A percentile compares a stretch with the other conserved stretches of the same genome.
phyloP scores from a whole-genome alignment of 1,139 yeast species.

The Spencermartinsiella ligniputridi region DNA sequence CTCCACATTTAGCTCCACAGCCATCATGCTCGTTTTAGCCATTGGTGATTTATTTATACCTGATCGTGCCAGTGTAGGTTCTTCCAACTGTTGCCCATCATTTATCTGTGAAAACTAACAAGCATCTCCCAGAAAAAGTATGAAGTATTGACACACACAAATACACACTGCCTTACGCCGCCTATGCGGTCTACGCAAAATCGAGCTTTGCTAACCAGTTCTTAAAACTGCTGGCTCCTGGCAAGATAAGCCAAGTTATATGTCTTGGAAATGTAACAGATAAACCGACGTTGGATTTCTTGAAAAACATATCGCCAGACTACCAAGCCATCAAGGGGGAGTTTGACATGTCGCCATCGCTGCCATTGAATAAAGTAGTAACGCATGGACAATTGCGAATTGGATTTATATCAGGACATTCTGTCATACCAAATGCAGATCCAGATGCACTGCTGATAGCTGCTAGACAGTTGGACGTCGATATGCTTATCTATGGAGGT shows the following conservation, averaged over 20 bases:
- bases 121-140: conserved; percentile 41
- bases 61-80: conserved; percentile 56
- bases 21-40: conserved; percentile 72
- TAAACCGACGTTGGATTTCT: conserved; percentile 55
- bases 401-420: conserved; percentile 83
- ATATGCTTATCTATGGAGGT: conserved; percentile 93
- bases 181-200: too few relatives aligned
- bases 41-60: conserved; percentile 93
- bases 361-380: conserved; percentile 66
- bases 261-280: conserved; percentile 84
- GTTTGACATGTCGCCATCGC: conserved; percentile 42
- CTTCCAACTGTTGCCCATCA: too few relatives aligned
- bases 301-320: conserved; percentile 65
- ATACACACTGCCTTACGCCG: too few relatives aligned
- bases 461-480: conserved; percentile 91
- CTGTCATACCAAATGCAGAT: conserved; percentile 79
- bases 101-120: conserved; percentile 1
- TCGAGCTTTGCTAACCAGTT: conserved; percentile 44
- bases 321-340: conserved; percentile 81
- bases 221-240: conserved; percentile 68
- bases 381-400: conserved; percentile 67
- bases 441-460: conserved; percentile 76
- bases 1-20: background rate
- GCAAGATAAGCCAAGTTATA: conserved; percentile 77
- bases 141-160: background rate